A percentile compares a stretch with the other conserved stretches of the same genome.
Evolutionary conservation across 1,284 basidiomycete species (phyloP).

Genomic region (Singerocomus rubriflavus): DNA sequence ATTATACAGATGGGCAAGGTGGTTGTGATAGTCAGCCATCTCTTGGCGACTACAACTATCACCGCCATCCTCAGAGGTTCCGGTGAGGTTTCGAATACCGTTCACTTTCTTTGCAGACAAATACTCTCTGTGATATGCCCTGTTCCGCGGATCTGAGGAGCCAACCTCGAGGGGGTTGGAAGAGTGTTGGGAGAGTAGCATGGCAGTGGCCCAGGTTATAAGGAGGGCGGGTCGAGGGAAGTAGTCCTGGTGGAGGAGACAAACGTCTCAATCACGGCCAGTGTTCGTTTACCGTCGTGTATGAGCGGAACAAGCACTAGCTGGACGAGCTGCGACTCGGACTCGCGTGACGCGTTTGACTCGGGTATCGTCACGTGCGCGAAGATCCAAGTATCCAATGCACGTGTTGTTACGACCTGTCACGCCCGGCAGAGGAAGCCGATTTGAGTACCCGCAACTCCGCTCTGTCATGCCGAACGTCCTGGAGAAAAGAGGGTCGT

Average conservation of each 20-base stretch:
- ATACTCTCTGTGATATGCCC: slow-evolving; percentile 42
- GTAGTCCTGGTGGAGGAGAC: not conserved
- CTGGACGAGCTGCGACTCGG: not conserved
- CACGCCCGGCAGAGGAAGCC: too few species aligned
- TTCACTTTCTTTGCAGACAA: slow-evolving; percentile 31
- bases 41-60: slow-evolving; percentile 35
- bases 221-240: not conserved
- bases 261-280: not conserved
- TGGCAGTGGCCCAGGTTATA: slow-evolving; percentile 21
- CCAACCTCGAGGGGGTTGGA: slow-evolving; percentile 73
- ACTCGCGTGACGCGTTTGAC: slow-evolving; percentile 4
- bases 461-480: too few species aligned
- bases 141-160: slow-evolving; percentile 60
- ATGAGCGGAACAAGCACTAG: too few species aligned
- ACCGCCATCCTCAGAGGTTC: slow-evolving; percentile 40
- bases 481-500: too few species aligned
- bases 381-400: too few species aligned
- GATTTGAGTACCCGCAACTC: too few species aligned
- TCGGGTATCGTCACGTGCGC: slow-evolving; percentile 21
- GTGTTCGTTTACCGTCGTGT: not conserved
- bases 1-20: slow-evolving; percentile 41
- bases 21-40: slow-evolving; percentile 50
- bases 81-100: slow-evolving; percentile 24
- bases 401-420: too few species aligned
- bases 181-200: slow-evolving; percentile 66